Percentiles rank a stretch among this genome's conserved stretches.
Evolutionary conservation across 1,284 basidiomycete genomes (phyloP).

Genomic region (Cerrena zonata): DNA sequence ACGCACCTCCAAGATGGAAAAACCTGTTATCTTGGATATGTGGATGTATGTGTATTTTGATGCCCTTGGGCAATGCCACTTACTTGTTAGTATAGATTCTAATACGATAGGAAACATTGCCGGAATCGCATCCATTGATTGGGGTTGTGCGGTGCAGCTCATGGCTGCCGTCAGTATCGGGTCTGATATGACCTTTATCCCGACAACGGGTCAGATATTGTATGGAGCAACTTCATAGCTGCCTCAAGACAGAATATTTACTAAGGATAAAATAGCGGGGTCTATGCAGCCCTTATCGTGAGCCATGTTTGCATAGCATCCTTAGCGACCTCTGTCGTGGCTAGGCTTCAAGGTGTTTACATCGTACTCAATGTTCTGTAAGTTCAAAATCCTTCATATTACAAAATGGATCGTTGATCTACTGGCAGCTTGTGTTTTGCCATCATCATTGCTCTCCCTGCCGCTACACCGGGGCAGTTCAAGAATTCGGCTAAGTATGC

Average conservation of each 20-base stretch:
- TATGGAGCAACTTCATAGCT: too few species aligned
- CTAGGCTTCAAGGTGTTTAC: conserved; percentile 70
- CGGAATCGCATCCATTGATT: conserved; percentile 65
- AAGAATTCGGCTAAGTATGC: conserved; percentile 23
- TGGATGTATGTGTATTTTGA: conserved; percentile 48
- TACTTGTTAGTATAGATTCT: conserved; percentile 53
- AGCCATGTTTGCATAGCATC: conserved; percentile 58
- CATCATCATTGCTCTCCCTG: conserved; percentile 27
- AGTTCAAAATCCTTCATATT: conserved; percentile 19
- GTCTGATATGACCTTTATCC: conserved; percentile 42
- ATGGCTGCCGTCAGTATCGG: conserved; percentile 59
- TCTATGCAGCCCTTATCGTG: conserved; percentile 53
- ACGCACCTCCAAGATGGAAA: conserved; percentile 58
- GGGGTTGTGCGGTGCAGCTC: conserved; percentile 70
- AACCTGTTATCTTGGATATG: conserved; percentile 72
- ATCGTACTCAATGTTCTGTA: conserved; percentile 64
- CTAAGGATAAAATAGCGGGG: conserved; percentile 42
- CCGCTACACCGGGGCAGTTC: conserved; percentile 22
- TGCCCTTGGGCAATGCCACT: not conserved
- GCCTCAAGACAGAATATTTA: too few species aligned
- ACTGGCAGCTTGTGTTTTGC: conserved; percentile 22
- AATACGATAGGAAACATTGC: conserved; percentile 70
- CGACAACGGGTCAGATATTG: conserved; percentile 56
- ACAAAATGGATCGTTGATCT: not conserved
- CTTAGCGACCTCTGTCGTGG: conserved; percentile 61